Conservation (phyloP, 169 alveolate species). For the Plasmodium sp. region DNA sequence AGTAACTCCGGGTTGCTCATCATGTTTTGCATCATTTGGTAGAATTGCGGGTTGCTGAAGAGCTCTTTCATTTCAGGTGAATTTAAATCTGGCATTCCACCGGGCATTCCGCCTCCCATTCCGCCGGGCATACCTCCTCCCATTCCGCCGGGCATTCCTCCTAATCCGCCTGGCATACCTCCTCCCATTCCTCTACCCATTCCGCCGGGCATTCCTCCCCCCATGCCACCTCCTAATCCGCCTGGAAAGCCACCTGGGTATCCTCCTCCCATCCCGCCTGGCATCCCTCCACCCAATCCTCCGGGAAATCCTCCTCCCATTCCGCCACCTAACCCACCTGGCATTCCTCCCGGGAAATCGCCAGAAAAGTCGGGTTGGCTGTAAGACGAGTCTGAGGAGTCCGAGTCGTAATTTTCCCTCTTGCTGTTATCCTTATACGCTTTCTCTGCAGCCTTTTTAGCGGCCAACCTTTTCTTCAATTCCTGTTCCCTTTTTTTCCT, state of each 20-base stretch:
- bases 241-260: conserved; percentile 81
- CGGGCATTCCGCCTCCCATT: conserved; percentile 81
- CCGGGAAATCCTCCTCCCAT: conserved; percentile 78
- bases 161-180: not conserved
- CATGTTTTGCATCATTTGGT: conserved; percentile 84
- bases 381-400: conserved; percentile 51
- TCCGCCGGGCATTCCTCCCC: conserved; percentile 81
- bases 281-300: conserved; percentile 78
- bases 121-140: conserved; percentile 82
- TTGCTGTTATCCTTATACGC: conserved; percentile 75
- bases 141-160: not conserved
- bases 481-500: conserved; percentile 75
- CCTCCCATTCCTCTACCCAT: not conserved
- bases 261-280: conserved; percentile 79
- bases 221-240: conserved; percentile 79
- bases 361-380: conserved; percentile 75
- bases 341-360: conserved; percentile 75
- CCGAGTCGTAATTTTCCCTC: conserved; percentile 55
- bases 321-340: conserved; percentile 82
- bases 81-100: conserved; percentile 81
- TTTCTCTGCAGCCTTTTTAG: conserved; percentile 74
- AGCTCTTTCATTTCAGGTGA: conserved; percentile 74
- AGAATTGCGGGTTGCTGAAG: conserved; percentile 48
- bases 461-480: conserved; percentile 77
- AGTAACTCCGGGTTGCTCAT: conserved; percentile 80